These are phyloP conservation scores for Leccinum olivaceopallidum DNA, from an alignment of 768 basidiomycete genomes.

Conservation along the genomic window DNA sequence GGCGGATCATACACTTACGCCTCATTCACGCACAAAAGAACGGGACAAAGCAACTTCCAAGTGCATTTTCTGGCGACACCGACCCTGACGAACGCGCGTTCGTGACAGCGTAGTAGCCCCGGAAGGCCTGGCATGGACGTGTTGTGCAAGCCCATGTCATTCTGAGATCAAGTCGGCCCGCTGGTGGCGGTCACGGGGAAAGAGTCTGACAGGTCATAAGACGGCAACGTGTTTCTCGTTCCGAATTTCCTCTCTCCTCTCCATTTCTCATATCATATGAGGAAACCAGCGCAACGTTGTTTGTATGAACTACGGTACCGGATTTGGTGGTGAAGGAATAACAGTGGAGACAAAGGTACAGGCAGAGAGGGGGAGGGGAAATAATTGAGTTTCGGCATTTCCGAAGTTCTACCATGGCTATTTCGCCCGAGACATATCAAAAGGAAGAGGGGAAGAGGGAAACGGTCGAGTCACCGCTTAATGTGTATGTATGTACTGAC, in stretches of 20 bases:
- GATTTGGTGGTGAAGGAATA: background rate
- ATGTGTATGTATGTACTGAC: background rate
- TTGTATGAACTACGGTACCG: background rate
- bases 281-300: background rate
- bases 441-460: background rate
- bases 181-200: constrained; percentile 6
- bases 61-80: constrained; percentile 5
- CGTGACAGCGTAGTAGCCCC: constrained; percentile 1
- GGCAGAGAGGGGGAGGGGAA: background rate
- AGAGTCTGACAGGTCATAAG: constrained; percentile 20
- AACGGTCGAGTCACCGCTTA: background rate
- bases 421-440: constrained; percentile 11
- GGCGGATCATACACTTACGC: constrained; percentile 1
- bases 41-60: constrained; percentile 3
- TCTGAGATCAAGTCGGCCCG: constrained; percentile 1
- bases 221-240: constrained; percentile 19
- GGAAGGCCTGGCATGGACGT: constrained; percentile 5
- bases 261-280: background rate
- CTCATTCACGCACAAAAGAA: background rate
- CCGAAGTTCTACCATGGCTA: constrained; percentile 2
- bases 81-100: background rate
- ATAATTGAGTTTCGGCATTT: background rate
- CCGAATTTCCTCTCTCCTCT: background rate
- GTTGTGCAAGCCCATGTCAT: constrained; percentile 13
- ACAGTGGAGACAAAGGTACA: background rate